Conservation (phyloP, 306 rosid genomes). For the Begonia fuchsioides region DNA sequence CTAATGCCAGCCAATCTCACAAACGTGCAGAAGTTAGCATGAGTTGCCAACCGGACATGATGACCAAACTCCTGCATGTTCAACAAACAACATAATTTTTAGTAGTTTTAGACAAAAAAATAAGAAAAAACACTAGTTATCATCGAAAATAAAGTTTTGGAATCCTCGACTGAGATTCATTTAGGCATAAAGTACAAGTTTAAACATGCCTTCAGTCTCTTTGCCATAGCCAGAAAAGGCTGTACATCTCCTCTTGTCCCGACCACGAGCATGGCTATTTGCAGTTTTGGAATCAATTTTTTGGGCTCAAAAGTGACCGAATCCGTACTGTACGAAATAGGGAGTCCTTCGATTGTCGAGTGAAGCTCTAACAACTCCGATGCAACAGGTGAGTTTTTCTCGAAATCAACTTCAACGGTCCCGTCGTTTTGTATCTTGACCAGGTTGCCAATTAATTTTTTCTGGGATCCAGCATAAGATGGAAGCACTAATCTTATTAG, state of each 20-base stretch:
- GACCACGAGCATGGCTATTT: slow-evolving; percentile 84
- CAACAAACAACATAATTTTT: slow-evolving; percentile 10
- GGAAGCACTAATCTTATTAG: slow-evolving; percentile 2
- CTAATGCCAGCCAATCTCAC: slow-evolving; percentile 75
- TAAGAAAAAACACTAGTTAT: too few species aligned
- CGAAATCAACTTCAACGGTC: slow-evolving; percentile 71
- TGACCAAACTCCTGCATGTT: slow-evolving; percentile 85
- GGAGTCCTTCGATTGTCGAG: slow-evolving; percentile 23
- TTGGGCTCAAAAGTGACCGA: slow-evolving; percentile 19
- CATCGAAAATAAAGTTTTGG: too few species aligned
- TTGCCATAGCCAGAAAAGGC: slow-evolving; percentile 85
- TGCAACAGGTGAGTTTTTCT: slow-evolving; percentile 55
- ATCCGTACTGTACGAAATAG: slow-evolving; percentile 11
- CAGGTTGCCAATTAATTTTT: slow-evolving; percentile 45
- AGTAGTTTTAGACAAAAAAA: neutral
- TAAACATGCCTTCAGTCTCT: slow-evolving; percentile 77
- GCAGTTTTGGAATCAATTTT: slow-evolving; percentile 58
- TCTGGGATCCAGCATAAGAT: slow-evolving; percentile 32
- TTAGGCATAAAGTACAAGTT: slow-evolving; percentile 1
- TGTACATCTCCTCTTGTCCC: slow-evolving; percentile 99
- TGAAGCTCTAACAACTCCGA: slow-evolving; percentile 68
- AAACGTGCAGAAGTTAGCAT: slow-evolving; percentile 61
- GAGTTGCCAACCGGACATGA: slow-evolving; percentile 90
- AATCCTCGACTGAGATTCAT: too few species aligned
- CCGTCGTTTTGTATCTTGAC: slow-evolving; percentile 95